Percentiles rank a stretch among this genome's conserved stretches.
Evolutionary conservation across 2,329 filamentous ascomycete species (phyloP).

Genomic region (Mollisiaceae sp.): DNA sequence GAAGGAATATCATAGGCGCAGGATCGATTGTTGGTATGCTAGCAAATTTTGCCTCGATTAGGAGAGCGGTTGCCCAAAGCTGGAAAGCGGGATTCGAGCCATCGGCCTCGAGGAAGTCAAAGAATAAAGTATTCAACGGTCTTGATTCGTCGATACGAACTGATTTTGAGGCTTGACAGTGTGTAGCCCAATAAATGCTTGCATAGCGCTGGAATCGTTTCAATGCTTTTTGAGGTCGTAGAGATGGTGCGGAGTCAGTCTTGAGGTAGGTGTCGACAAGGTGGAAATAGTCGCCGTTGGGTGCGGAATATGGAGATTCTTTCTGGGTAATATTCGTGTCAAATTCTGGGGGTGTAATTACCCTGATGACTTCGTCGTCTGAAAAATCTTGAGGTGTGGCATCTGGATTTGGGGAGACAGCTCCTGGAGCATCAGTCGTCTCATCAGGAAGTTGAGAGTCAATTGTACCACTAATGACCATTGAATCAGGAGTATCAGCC

Average conservation of each 20-base stretch:
- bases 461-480: too few relatives aligned
- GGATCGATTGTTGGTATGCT: not conserved
- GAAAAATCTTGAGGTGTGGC: too few relatives aligned
- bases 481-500: too few relatives aligned
- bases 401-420: too few relatives aligned
- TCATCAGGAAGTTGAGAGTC: too few relatives aligned
- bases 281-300: conserved; percentile 54
- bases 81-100: not conserved
- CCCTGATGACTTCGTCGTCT: too few relatives aligned
- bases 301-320: conserved; percentile 37
- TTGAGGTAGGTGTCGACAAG: conserved; percentile 12
- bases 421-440: too few relatives aligned
- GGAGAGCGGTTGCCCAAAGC: not conserved
- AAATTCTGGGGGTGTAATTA: too few relatives aligned
- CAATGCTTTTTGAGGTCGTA: conserved; percentile 18
- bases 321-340: too few relatives aligned
- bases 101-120: not conserved
- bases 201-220: conserved; percentile 26
- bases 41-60: not conserved
- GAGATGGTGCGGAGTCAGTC: conserved; percentile 10
- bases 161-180: conserved; percentile 20
- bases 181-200: conserved; percentile 24
- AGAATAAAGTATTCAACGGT: not conserved
- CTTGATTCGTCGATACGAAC: conserved; percentile 4
- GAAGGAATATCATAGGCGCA: not conserved